Evolutionary conservation across 2,329 filamentous ascomycete genomes (phyloP).

Genomic region (Coniochaeta ligniaria): DNA sequence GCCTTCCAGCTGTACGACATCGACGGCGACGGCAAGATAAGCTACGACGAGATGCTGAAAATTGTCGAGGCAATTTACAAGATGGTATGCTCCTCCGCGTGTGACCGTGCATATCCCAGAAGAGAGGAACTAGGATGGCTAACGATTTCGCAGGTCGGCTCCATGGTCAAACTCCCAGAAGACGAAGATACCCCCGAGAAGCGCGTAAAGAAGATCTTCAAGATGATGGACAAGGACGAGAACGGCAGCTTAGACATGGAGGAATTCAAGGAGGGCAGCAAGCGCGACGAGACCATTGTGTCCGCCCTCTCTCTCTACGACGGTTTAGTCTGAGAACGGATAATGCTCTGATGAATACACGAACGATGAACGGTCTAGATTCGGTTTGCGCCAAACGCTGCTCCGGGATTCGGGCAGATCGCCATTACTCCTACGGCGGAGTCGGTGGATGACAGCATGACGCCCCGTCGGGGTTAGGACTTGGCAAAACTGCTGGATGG

Average conservation of each 20-base stretch:
- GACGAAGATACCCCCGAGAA: constrained; percentile 99
- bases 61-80: constrained; percentile 99
- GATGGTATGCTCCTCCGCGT: constrained; percentile 60
- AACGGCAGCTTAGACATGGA: constrained; percentile 95
- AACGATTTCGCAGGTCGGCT: constrained; percentile 63
- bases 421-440: neutral
- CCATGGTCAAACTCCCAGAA: constrained; percentile 97
- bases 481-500: neutral
- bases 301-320: constrained; percentile 95
- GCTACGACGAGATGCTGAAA: constrained; percentile 96
- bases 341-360: neutral
- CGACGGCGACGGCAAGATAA: constrained; percentile 97
- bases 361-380: neutral
- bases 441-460: neutral
- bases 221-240: constrained; percentile 99
- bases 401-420: neutral
- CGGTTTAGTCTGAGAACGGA: constrained; percentile 63
- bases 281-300: constrained; percentile 97
- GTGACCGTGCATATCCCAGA: neutral
- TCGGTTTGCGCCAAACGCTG: neutral
- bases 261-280: constrained; percentile 98
- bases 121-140: neutral
- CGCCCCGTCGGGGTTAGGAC: neutral
- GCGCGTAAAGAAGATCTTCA: constrained; percentile 95
- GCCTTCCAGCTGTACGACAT: constrained; percentile 99